Evolutionary conservation across 2,329 filamentous ascomycete species (phyloP).

Genomic region (Sporothrix curviconia): DNA sequence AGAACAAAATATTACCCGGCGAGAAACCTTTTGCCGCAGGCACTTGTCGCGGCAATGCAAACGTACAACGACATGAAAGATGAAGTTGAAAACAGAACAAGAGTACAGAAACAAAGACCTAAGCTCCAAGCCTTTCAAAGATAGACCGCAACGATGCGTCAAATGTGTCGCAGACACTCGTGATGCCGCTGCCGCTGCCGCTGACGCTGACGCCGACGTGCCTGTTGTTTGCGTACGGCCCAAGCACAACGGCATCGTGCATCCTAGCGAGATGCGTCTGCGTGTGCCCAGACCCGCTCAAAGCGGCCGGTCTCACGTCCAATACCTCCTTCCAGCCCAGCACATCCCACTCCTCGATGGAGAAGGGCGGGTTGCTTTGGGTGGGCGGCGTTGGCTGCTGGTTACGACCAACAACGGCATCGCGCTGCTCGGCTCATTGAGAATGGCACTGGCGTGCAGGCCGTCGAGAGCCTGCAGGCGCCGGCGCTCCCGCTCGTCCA

Average conservation of each 20-base stretch:
- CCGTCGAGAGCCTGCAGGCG: slow-evolving; percentile 40
- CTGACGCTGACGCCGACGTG: too few relatives aligned
- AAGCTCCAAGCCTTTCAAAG: too few relatives aligned
- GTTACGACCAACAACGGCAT: slow-evolving; percentile 15
- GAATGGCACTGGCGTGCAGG: slow-evolving; percentile 2
- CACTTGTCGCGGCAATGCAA: slow-evolving; percentile 4
- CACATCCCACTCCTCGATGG: slow-evolving; percentile 18
- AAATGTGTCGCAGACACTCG: too few relatives aligned
- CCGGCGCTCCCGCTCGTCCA: slow-evolving; percentile 52
- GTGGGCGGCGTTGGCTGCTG: slow-evolving; percentile 5
- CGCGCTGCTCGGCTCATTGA: slow-evolving; percentile 1
- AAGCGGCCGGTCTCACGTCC: slow-evolving; percentile 4
- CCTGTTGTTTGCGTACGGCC: too few relatives aligned
- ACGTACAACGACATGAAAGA: background rate
- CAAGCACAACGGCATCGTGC: background rate
- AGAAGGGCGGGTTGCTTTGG: slow-evolving; percentile 7
- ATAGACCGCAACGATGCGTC: too few relatives aligned
- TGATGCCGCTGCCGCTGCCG: too few relatives aligned
- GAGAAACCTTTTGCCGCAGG: background rate
- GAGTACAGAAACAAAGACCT: background rate
- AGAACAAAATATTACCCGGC: background rate
- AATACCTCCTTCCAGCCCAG: slow-evolving; percentile 19
- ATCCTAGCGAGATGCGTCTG: slow-evolving; percentile 10
- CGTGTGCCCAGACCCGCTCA: slow-evolving; percentile 12
- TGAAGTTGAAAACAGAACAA: background rate